Conservation (phyloP, 2,329 filamentous ascomycete species). For the Tolypocladium tropicale region DNA sequence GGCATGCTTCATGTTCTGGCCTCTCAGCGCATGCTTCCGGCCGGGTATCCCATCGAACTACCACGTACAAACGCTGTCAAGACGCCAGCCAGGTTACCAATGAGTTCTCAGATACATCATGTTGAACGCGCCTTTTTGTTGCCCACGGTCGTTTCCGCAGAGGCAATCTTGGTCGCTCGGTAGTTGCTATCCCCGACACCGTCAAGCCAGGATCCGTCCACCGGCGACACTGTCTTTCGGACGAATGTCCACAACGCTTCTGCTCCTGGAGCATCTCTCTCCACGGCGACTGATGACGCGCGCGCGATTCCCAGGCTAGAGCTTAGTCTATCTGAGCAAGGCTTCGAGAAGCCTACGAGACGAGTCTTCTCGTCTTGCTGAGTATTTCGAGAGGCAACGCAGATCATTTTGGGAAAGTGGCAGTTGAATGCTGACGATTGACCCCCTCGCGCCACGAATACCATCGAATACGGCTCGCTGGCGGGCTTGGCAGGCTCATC, state of each 20-base stretch:
- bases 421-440: slow-evolving; percentile 48
- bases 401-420: slow-evolving; percentile 48
- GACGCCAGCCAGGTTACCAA: too few species aligned
- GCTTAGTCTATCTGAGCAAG: slow-evolving; percentile 47
- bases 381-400: slow-evolving; percentile 34
- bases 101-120: not conserved
- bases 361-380: slow-evolving; percentile 32
- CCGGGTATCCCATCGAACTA: not conserved
- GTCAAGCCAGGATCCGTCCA: slow-evolving; percentile 44
- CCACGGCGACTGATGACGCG: slow-evolving; percentile 54
- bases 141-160: slow-evolving; percentile 24
- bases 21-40: too few species aligned
- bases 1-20: too few species aligned
- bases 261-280: slow-evolving; percentile 44
- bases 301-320: slow-evolving; percentile 49
- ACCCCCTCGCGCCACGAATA: slow-evolving; percentile 49
- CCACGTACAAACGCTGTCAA: not conserved
- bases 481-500: not conserved
- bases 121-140: slow-evolving; percentile 11
- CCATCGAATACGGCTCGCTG: slow-evolving; percentile 30
- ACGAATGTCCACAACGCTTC: slow-evolving; percentile 47
- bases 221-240: slow-evolving; percentile 35
- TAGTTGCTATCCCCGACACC: slow-evolving; percentile 13
- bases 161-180: slow-evolving; percentile 21
- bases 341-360: slow-evolving; percentile 52